phyloP scores from a whole-genome alignment of 1,284 basidiomycete genomes.

The Boletellus deceptivus region DNA sequence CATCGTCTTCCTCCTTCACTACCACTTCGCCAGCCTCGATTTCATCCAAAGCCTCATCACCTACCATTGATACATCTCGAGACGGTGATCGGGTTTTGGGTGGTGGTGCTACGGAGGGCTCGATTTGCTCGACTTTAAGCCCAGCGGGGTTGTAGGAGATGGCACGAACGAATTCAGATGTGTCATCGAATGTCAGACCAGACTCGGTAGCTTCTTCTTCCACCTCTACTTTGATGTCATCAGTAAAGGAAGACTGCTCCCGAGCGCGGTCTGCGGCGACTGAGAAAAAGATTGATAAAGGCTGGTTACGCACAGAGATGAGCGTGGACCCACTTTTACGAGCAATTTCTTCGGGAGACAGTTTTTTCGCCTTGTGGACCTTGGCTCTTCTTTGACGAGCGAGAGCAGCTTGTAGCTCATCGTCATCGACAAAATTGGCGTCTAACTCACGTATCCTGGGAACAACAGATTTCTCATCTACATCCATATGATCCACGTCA shows the following conservation, averaged over 20 bases:
- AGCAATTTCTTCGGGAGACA: conserved; percentile 85
- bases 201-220: conserved; percentile 54
- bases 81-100: conserved; percentile 44
- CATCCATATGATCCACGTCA: conserved; percentile 64
- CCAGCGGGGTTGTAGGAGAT: conserved; percentile 66
- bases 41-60: conserved; percentile 67
- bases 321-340: conserved; percentile 59
- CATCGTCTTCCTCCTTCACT: conserved; percentile 77
- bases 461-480: conserved; percentile 67
- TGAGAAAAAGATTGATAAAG: conserved; percentile 30
- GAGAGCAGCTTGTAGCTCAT: conserved; percentile 93
- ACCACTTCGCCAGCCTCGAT: conserved; percentile 76
- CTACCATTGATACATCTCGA: conserved; percentile 56
- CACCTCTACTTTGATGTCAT: conserved; percentile 56
- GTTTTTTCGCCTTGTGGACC: conserved; percentile 74
- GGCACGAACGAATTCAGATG: conserved; percentile 93
- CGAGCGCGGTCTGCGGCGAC: conserved; percentile 65
- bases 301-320: neutral
- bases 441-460: conserved; percentile 69
- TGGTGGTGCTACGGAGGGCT: conserved; percentile 34
- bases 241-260: conserved; percentile 46
- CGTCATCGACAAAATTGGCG: conserved; percentile 94
- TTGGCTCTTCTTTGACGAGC: conserved; percentile 83
- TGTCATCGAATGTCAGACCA: conserved; percentile 91
- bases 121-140: conserved; percentile 54